Conservation (phyloP, 495 filamentous ascomycete species). For the Xylaria bambusicola region DNA sequence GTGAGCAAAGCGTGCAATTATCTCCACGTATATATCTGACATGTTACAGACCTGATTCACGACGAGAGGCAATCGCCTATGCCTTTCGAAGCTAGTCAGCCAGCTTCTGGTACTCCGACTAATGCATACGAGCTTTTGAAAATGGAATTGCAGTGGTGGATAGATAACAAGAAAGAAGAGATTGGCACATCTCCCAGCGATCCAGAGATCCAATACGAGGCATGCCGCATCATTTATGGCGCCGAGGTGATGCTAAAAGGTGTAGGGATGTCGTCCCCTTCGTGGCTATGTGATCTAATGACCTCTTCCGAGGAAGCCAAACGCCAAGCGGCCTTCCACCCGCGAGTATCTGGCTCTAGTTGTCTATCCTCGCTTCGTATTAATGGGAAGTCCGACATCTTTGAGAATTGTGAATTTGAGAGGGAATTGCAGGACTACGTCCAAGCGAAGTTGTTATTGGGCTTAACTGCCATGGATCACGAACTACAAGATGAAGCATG, state of each 20-base stretch:
- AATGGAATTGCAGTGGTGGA: constrained; percentile 47
- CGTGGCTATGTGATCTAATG: constrained; percentile 59
- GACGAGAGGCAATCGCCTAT: constrained; percentile 53
- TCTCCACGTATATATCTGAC: constrained; percentile 24
- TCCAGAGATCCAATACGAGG: constrained; percentile 46
- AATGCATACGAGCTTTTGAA: constrained; percentile 57
- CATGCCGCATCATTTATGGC: constrained; percentile 45
- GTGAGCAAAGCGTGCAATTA: constrained; percentile 34
- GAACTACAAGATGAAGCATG: constrained; percentile 56
- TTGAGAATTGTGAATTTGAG: constrained; percentile 51
- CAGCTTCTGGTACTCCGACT: constrained; percentile 34
- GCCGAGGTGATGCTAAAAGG: constrained; percentile 36
- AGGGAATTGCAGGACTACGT: constrained; percentile 51
- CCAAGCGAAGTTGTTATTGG: constrained; percentile 47
- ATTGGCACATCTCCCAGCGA: constrained; percentile 38
- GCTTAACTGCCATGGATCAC: constrained; percentile 54
- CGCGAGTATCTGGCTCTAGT: constrained; percentile 34
- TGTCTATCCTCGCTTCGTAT: constrained; percentile 42
- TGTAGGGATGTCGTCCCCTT: constrained; percentile 31
- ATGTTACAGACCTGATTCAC: constrained; percentile 52
- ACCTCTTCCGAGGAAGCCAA: constrained; percentile 41
- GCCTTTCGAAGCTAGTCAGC: constrained; percentile 46
- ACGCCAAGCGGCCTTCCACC: constrained; percentile 38
- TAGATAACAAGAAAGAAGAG: constrained; percentile 32
- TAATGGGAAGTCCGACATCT: constrained; percentile 50